Evolutionary conservation across 768 basidiomycete genomes (phyloP).

Genomic region (Lactarius evosmus): DNA sequence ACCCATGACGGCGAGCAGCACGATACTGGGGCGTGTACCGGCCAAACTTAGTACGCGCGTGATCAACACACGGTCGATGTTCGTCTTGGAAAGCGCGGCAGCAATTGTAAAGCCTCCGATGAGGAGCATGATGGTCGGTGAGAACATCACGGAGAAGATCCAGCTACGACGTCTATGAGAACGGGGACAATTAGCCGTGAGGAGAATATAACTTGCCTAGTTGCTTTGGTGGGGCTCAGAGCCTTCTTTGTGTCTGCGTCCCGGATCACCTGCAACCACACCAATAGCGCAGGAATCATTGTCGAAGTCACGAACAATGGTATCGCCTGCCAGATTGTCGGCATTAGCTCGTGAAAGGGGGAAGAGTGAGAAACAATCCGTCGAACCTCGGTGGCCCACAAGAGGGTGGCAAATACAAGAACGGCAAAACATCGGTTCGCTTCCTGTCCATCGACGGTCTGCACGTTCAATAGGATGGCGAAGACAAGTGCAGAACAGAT

Average conservation of each 20-base stretch:
- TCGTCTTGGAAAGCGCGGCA: slow-evolving; percentile 92
- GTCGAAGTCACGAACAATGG: slow-evolving; percentile 97
- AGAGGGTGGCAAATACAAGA: slow-evolving; percentile 80
- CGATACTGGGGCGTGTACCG: slow-evolving; percentile 79
- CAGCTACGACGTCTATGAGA: slow-evolving; percentile 48
- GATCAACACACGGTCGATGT: slow-evolving; percentile 88
- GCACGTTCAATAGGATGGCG: slow-evolving; percentile 54
- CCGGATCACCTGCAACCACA: slow-evolving; percentile 78
- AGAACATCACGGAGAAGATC: slow-evolving; percentile 95
- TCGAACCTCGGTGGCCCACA: slow-evolving; percentile 95
- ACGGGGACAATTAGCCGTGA: slow-evolving; percentile 1
- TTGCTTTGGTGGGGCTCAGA: slow-evolving; percentile 64
- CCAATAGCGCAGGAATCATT: slow-evolving; percentile 81
- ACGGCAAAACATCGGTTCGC: slow-evolving; percentile 91
- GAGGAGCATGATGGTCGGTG: slow-evolving; percentile 96
- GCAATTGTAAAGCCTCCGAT: slow-evolving; percentile 98
- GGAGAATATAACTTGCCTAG: slow-evolving; percentile 55
- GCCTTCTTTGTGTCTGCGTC: slow-evolving; percentile 50
- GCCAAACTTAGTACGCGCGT: slow-evolving; percentile 88
- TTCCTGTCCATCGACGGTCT: slow-evolving; percentile 56
- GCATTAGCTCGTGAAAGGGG: background rate
- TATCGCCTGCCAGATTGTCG: slow-evolving; percentile 62
- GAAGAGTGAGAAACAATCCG: background rate
- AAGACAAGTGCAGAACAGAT: slow-evolving; percentile 58
- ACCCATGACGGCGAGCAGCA: slow-evolving; percentile 91